Conservation (phyloP, 2,329 filamentous ascomycete species). For the Alternaria postmessia region DNA sequence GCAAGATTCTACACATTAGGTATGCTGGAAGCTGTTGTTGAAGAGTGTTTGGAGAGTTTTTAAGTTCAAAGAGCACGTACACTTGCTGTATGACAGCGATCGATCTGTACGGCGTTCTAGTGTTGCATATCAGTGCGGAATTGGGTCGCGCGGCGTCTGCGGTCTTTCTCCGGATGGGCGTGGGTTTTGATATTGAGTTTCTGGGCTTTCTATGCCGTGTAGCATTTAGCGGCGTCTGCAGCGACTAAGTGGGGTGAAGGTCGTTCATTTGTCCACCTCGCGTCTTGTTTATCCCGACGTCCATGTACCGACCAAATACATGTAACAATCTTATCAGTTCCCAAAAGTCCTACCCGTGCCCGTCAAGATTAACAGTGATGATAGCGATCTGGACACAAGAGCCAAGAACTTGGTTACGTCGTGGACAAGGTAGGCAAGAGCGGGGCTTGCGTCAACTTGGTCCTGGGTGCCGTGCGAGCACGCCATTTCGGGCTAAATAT, state of each 20-base stretch:
- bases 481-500: constrained; percentile 42
- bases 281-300: constrained; percentile 17
- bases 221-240: constrained; percentile 6
- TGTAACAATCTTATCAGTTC: background rate
- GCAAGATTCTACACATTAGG: constrained; percentile 80
- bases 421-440: background rate
- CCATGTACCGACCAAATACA: background rate
- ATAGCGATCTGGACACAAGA: background rate
- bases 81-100: background rate
- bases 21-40: constrained; percentile 81
- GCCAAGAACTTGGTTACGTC: background rate
- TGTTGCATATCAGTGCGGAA: constrained; percentile 1
- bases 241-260: constrained; percentile 14
- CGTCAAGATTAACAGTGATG: background rate
- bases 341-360: background rate
- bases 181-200: constrained; percentile 3
- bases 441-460: constrained; percentile 15
- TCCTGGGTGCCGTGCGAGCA: constrained; percentile 29
- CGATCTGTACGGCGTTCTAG: constrained; percentile 1
- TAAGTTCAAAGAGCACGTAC: constrained; percentile 36
- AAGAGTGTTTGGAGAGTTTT: constrained; percentile 64
- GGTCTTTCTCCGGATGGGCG: background rate
- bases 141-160: background rate
- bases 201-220: background rate
- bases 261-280: background rate